These are phyloP conservation scores for Serendipita sp. DNA, from an alignment of 768 basidiomycete genomes.

Conservation along the genomic window DNA sequence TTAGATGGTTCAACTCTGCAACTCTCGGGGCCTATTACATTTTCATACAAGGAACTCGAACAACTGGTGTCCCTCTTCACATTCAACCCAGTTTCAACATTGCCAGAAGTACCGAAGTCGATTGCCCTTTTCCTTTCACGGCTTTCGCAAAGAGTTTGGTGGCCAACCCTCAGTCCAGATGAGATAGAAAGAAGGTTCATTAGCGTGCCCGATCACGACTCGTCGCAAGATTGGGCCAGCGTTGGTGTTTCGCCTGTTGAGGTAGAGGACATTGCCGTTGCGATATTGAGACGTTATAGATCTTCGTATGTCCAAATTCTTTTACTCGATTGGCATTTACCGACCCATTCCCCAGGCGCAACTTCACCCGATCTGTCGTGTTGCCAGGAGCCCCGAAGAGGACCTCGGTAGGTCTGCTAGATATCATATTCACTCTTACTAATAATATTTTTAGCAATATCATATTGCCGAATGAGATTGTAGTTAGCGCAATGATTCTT, in stretches of 20 bases:
- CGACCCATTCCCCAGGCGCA: neutral
- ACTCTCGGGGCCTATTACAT: constrained; percentile 77
- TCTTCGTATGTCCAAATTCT: constrained; percentile 47
- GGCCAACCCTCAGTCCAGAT: constrained; percentile 82
- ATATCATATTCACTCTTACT: neutral
- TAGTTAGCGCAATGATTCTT: neutral
- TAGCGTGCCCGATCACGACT: constrained; percentile 29
- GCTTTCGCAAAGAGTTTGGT: constrained; percentile 56
- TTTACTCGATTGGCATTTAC: neutral
- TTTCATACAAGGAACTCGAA: constrained; percentile 57
- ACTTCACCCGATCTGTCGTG: constrained; percentile 9
- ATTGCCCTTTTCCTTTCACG: constrained; percentile 49
- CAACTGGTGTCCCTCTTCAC: constrained; percentile 68
- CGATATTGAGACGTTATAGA: constrained; percentile 78
- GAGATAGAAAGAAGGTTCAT: constrained; percentile 80
- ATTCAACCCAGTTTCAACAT: constrained; percentile 44
- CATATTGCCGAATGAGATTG: constrained; percentile 3
- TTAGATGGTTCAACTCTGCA: constrained; percentile 45
- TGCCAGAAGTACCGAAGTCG: constrained; percentile 55
- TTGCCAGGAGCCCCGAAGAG: constrained; percentile 4
- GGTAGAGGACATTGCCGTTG: constrained; percentile 78
- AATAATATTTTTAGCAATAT: neutral
- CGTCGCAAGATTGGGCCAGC: constrained; percentile 60
- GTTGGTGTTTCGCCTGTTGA: constrained; percentile 69
- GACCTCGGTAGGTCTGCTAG: neutral